Percentiles rank a stretch among this genome's conserved stretches.
Evolutionary conservation across 306 rosid species (phyloP).

Genomic region (Canavalia gladiata): DNA sequence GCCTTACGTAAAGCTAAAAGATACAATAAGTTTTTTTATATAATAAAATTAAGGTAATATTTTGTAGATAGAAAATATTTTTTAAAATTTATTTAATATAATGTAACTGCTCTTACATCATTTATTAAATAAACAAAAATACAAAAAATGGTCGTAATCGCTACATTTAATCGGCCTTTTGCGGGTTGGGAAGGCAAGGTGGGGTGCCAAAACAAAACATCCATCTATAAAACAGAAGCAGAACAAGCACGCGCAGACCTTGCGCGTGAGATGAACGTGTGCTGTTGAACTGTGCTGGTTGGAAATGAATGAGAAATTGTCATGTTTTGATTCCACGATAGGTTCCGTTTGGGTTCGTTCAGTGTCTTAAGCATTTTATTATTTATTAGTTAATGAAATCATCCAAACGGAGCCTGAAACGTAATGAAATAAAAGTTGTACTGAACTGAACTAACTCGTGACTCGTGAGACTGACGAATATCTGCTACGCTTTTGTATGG

Average conservation of each 20-base stretch:
- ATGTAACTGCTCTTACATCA: too few species aligned
- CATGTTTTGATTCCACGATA: not conserved
- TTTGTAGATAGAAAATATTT: too few species aligned
- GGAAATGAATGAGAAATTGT: not conserved
- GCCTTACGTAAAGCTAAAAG: too few species aligned
- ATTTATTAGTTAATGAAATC: slow-evolving; percentile 1
- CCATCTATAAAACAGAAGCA: not conserved
- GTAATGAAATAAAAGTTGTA: not conserved
- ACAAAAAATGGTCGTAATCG: not conserved
- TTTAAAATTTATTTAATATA: too few species aligned
- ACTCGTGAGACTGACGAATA: not conserved
- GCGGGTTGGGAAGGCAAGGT: not conserved
- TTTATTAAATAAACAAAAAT: too few species aligned
- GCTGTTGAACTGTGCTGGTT: not conserved
- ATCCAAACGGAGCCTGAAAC: not conserved
- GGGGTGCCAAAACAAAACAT: not conserved
- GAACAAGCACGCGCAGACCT: not conserved
- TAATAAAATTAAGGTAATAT: too few species aligned
- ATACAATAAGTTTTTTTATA: too few species aligned
- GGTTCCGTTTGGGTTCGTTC: not conserved
- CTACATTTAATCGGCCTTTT: not conserved
- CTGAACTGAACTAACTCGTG: not conserved
- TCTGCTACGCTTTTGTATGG: not conserved
- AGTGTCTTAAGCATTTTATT: not conserved
- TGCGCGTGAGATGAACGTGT: slow-evolving; percentile 19